Evolutionary conservation across 2,329 filamentous ascomycete species (phyloP).

Genomic region (Aspergillus fischeri): DNA sequence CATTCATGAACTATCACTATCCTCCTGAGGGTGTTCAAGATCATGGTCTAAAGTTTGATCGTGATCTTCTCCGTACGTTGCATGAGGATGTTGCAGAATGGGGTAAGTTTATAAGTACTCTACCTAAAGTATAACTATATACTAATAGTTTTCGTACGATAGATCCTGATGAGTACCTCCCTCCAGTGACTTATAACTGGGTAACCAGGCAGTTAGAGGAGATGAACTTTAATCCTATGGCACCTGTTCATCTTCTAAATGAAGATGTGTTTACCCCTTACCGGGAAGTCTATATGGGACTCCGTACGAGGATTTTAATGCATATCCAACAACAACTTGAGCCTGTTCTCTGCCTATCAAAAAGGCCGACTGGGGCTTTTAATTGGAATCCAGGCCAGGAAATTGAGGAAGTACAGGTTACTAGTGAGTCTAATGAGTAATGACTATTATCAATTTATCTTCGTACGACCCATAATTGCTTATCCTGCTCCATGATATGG

Average conservation of each 20-base stretch:
- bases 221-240: constrained; percentile 6
- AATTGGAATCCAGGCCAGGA: too few relatives aligned
- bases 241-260: not conserved
- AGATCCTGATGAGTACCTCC: constrained; percentile 10
- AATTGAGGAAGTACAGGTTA: too few relatives aligned
- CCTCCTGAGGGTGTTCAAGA: not conserved
- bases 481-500: too few relatives aligned
- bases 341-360: not conserved
- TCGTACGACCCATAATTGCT: too few relatives aligned
- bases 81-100: not conserved
- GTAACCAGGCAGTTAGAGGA: constrained; percentile 5
- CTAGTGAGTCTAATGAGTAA: too few relatives aligned
- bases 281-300: not conserved
- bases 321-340: not conserved
- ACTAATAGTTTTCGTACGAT: not conserved
- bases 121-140: not conserved
- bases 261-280: not conserved
- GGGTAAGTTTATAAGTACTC: constrained; percentile 4
- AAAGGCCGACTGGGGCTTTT: not conserved
- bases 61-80: not conserved
- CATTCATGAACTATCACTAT: constrained; percentile 11
- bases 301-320: not conserved
- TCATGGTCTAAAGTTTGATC: not conserved
- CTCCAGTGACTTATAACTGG: constrained; percentile 4
- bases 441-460: too few relatives aligned